Evolutionary conservation across 768 basidiomycete genomes (phyloP).

Genomic region (Auricularia sp.): DNA sequence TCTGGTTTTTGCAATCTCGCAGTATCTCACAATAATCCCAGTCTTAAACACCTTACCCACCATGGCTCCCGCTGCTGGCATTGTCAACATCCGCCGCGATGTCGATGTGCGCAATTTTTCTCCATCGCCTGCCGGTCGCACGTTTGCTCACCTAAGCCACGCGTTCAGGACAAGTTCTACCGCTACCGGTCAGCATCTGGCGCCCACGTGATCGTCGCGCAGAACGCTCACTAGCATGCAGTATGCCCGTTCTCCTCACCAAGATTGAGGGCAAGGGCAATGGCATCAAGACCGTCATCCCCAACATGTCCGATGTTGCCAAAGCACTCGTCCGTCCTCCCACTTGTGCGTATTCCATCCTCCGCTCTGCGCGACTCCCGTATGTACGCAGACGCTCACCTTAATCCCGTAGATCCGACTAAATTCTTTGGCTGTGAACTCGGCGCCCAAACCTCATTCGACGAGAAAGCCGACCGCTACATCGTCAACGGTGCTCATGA

Average conservation of each 20-base stretch:
- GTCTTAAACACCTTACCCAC: slow-evolving; percentile 59
- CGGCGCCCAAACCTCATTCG: slow-evolving; percentile 92
- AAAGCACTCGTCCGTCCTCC: slow-evolving; percentile 91
- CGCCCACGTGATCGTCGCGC: neutral
- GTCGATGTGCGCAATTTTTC: slow-evolving; percentile 46
- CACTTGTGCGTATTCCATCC: slow-evolving; percentile 32
- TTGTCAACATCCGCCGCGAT: slow-evolving; percentile 90
- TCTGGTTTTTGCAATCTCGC: neutral
- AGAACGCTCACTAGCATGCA: slow-evolving; percentile 19
- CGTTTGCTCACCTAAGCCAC: neutral
- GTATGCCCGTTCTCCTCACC: slow-evolving; percentile 89
- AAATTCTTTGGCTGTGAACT: slow-evolving; percentile 99
- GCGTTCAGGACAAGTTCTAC: slow-evolving; percentile 72
- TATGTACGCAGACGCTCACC: neutral
- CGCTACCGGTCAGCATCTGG: slow-evolving; percentile 60
- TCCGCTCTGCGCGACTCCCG: neutral
- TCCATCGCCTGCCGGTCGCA: neutral
- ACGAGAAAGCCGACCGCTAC: slow-evolving; percentile 94
- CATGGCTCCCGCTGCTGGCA: slow-evolving; percentile 61
- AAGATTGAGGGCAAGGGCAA: slow-evolving; percentile 99
- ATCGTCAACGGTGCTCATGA: slow-evolving; percentile 98
- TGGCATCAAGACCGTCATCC: slow-evolving; percentile 97
- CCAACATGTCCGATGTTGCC: slow-evolving; percentile 97
- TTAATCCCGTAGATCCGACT: slow-evolving; percentile 58
- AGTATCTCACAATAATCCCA: slow-evolving; percentile 16